Conservation (phyloP, 768 basidiomycete genomes). For the Wakefieldia striispora region DNA sequence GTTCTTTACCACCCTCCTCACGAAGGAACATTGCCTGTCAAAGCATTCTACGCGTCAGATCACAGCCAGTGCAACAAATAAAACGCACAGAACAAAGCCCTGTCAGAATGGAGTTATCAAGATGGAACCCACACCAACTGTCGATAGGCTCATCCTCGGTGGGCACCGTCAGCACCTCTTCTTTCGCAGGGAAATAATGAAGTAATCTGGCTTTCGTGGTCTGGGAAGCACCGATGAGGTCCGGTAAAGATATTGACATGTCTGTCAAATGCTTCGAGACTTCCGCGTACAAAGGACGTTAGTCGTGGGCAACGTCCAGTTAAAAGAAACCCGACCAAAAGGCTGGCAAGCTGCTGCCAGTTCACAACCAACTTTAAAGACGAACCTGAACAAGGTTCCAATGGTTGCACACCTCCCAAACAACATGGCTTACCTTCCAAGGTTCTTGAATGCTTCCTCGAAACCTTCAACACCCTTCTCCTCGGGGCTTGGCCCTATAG, state of each 20-base stretch:
- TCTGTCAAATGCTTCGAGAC: slow-evolving; percentile 67
- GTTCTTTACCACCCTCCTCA: slow-evolving; percentile 40
- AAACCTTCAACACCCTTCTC: slow-evolving; percentile 70
- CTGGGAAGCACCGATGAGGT: slow-evolving; percentile 72
- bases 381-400: slow-evolving; percentile 47
- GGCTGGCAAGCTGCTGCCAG: slow-evolving; percentile 88
- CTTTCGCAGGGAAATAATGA: slow-evolving; percentile 87
- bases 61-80: background rate
- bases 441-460: slow-evolving; percentile 83
- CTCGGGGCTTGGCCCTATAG: slow-evolving; percentile 59
- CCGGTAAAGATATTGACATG: slow-evolving; percentile 59
- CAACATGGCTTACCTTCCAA: slow-evolving; percentile 53
- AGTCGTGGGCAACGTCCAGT: background rate
- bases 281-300: slow-evolving; percentile 24
- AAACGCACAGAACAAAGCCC: slow-evolving; percentile 80
- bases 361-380: slow-evolving; percentile 80
- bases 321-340: slow-evolving; percentile 57
- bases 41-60: slow-evolving; percentile 4
- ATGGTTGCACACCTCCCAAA: background rate
- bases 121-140: slow-evolving; percentile 93
- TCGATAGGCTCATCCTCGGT: slow-evolving; percentile 68
- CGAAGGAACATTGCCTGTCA: slow-evolving; percentile 80
- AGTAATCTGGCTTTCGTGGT: slow-evolving; percentile 90
- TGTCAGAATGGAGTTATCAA: slow-evolving; percentile 89
- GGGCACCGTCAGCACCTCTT: slow-evolving; percentile 34